A percentile compares a stretch with the other conserved stretches of the same genome.
These are phyloP conservation scores for Magnolia changhungtana DNA, from an alignment of 164 flowering plant genomes.

Conservation along the genomic window DNA sequence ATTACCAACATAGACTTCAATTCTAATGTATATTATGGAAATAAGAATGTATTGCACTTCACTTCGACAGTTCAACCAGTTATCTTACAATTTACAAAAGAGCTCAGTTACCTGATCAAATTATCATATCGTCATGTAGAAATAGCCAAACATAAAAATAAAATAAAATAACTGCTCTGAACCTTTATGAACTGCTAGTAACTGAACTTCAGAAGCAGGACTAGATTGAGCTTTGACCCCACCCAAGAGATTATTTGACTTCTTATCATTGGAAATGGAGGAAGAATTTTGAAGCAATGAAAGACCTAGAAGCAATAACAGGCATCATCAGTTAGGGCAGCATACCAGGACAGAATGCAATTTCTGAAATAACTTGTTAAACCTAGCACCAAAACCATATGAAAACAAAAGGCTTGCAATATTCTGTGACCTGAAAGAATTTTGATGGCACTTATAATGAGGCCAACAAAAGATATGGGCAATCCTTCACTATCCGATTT, in stretches of 20 bases:
- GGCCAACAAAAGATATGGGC: conserved; percentile 48
- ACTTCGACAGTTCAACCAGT: not conserved
- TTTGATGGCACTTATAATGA: conserved; percentile 59
- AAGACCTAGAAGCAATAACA: conserved; percentile 43
- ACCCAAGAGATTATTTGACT: conserved; percentile 15
- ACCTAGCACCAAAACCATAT: not conserved
- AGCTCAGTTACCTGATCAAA: not conserved
- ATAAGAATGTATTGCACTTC: not conserved
- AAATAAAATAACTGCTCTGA: conserved; percentile 6
- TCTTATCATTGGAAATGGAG: conserved; percentile 21
- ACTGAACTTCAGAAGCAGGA: conserved; percentile 27
- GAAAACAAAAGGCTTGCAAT: not conserved
- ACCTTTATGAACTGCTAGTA: conserved; percentile 34
- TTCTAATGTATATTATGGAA: not conserved
- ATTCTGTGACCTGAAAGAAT: conserved; percentile 72
- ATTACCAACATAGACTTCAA: not conserved
- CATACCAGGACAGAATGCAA: not conserved
- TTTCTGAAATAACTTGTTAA: not conserved
- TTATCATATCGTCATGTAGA: not conserved
- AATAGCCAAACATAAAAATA: not conserved
- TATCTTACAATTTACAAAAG: not conserved
- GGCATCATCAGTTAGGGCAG: conserved; percentile 11
- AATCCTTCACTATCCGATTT: conserved; percentile 32
- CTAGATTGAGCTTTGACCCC: conserved; percentile 11
- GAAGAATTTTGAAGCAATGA: conserved; percentile 39